phyloP scores from a whole-genome alignment of 192 early-diverging fungal species.

The Coemansia sp. region DNA sequence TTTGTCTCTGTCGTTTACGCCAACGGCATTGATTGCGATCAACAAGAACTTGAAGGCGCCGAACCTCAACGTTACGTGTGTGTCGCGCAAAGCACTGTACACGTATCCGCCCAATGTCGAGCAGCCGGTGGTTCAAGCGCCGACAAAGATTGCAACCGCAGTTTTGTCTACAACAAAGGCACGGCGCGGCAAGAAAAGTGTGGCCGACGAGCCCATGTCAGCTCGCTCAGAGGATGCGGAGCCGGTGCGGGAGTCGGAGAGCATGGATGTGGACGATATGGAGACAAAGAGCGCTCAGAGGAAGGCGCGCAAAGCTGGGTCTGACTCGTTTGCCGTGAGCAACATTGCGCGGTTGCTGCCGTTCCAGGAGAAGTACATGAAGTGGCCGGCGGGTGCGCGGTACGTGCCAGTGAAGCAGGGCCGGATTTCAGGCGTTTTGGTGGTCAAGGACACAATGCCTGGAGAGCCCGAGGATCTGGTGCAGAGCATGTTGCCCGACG shows the following conservation, averaged over 20 bases:
- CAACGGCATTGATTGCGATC: constrained; percentile 93
- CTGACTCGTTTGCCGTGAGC: constrained; percentile 74
- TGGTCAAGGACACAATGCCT: constrained; percentile 75
- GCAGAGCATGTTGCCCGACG: constrained; percentile 49
- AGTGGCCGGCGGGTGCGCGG: constrained; percentile 78
- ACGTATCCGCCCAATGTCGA: constrained; percentile 89
- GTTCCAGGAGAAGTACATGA: constrained; percentile 80
- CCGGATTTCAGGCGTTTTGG: constrained; percentile 71
- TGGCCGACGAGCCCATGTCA: background rate
- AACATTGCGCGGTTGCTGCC: constrained; percentile 90
- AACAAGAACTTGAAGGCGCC: constrained; percentile 85
- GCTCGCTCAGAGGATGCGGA: constrained; percentile 3
- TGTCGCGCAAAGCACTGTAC: constrained; percentile 84
- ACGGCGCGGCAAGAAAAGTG: constrained; percentile 76
- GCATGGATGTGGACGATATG: constrained; percentile 44
- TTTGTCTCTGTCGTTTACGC: constrained; percentile 88
- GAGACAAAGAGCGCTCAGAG: constrained; percentile 27
- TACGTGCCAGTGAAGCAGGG: constrained; percentile 89
- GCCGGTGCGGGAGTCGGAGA: constrained; percentile 7
- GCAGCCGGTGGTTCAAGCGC: constrained; percentile 55
- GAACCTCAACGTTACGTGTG: constrained; percentile 80
- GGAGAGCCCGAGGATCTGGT: constrained; percentile 83
- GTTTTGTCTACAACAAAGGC: constrained; percentile 95
- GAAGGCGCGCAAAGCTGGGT: constrained; percentile 56
- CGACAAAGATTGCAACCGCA: constrained; percentile 77